Conservation (phyloP, 2,329 filamentous ascomycete genomes). For the Geosmithia flava region DNA sequence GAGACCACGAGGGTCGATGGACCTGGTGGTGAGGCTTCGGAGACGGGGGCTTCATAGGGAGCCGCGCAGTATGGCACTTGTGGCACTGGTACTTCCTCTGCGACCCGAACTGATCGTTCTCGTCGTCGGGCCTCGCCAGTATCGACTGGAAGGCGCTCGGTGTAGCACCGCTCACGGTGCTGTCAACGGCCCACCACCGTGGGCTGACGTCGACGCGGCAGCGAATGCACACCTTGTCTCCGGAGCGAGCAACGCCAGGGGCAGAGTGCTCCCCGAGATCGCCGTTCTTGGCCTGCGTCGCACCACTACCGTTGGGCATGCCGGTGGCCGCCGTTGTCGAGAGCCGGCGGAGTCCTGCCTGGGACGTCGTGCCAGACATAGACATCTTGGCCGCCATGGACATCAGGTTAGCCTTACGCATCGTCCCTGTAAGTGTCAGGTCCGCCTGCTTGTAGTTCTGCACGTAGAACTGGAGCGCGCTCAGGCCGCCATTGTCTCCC, state of each 20-base stretch:
- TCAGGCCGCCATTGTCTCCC: conserved; percentile 58
- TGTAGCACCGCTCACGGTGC: conserved; percentile 35
- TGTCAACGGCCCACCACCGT: conserved; percentile 55
- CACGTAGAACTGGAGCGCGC: conserved; percentile 75
- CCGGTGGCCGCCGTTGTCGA: conserved; percentile 35
- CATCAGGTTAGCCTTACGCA: conserved; percentile 77
- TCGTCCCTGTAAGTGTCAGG: conserved; percentile 76
- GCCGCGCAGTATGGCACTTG: conserved; percentile 44
- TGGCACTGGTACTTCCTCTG: conserved; percentile 61
- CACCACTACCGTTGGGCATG: conserved; percentile 5
- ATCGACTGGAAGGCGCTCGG: conserved; percentile 1
- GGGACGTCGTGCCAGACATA: conserved; percentile 20
- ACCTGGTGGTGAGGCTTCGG: not conserved
- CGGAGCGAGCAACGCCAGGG: conserved; percentile 19
- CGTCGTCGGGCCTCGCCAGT: conserved; percentile 33
- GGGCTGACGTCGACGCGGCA: conserved; percentile 61
- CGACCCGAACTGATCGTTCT: conserved; percentile 45
- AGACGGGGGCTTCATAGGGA: conserved; percentile 1
- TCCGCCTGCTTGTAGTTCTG: conserved; percentile 93
- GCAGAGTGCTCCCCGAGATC: conserved; percentile 12
- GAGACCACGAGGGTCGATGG: not conserved
- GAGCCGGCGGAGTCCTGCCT: conserved; percentile 33
- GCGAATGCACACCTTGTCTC: conserved; percentile 47
- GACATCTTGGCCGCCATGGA: conserved; percentile 48
- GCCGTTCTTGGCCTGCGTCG: conserved; percentile 10